Evolutionary conservation across 2,329 filamentous ascomycete species (phyloP).

Genomic region (Colletotrichum limetticola): DNA sequence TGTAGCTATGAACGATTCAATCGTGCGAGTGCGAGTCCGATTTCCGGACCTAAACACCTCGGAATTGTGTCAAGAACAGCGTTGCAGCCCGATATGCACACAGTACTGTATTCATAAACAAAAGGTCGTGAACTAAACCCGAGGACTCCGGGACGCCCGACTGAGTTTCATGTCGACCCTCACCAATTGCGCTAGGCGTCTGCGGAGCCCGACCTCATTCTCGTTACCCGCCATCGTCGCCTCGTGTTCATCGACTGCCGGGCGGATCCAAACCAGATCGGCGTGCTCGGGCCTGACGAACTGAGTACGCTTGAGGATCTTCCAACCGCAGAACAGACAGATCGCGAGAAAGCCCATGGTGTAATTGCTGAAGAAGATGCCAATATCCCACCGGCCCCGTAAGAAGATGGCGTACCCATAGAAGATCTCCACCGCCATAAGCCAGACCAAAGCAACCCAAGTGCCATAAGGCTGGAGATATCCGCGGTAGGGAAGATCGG

Average conservation of each 20-base stretch:
- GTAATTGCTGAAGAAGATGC: constrained; percentile 72
- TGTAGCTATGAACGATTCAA: neutral
- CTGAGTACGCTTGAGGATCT: constrained; percentile 67
- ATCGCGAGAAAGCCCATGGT: constrained; percentile 71
- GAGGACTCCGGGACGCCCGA: constrained; percentile 1
- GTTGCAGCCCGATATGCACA: neutral
- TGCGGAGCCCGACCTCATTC: neutral
- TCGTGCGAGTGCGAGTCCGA: neutral
- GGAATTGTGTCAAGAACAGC: neutral
- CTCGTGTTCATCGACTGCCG: constrained; percentile 69
- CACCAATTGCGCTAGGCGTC: neutral
- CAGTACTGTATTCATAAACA: neutral
- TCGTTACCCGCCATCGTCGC: constrained; percentile 29
- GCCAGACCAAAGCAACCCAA: constrained; percentile 64
- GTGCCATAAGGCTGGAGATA: constrained; percentile 74
- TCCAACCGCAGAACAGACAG: constrained; percentile 65
- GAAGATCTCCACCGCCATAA: constrained; percentile 67
- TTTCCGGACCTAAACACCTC: neutral
- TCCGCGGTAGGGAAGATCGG: constrained; percentile 71
- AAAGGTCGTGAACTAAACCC: neutral
- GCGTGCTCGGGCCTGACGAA: constrained; percentile 63
- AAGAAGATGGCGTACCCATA: constrained; percentile 73
- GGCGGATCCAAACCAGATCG: constrained; percentile 69
- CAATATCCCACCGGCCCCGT: constrained; percentile 52
- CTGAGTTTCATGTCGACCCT: neutral